Base-by-base conservation (phyloP, 495 filamentous ascomycete species). In the Lophium mytilinum region DNA sequence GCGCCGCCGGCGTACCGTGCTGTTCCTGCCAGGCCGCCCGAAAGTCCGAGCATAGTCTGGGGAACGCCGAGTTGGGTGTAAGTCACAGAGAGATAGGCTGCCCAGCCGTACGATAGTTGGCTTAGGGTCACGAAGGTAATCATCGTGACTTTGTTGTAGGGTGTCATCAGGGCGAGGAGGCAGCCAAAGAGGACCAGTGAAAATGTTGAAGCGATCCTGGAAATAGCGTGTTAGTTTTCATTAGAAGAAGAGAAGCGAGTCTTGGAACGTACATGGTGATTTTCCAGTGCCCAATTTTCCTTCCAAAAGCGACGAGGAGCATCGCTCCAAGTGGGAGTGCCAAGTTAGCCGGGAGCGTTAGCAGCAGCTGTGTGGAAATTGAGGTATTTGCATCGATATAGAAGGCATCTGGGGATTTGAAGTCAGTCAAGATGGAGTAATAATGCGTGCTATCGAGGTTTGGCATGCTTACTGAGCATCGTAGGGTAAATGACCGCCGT, bases 1-100 rank as follows among this genome's bases (percentile, higher is more conserved):
- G 66, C 65, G 35, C 71, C 71, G 8, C 69, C 69, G 10, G 69
- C 50, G 46, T 61, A 68, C 4, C 70, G 61, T 33, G 66, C 67
- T 1, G 63, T 58, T 30, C 67, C 62, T 53, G 52, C 36, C 11
- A 64, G 59, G 15, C 58, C 61, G 21, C 61, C 62, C 36, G 52
- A 24, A 37, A 64, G 50, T 1, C 62, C 58, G 1, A 64, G 48
- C 46, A 67, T 64, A 0, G 60, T 58, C 47, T 69, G 66, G 14
- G 60, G 57, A 15, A 63, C 61, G 21, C 64, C 64, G 46, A 69
- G 65, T 51, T 69, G 66, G 33, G 62, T 60, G 36, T 60, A 62
- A 4, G 64, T 55, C 47, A 69, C 65, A 11, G 47, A 52, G 14
- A 69, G 61, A 33, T 65, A 67, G 33, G 62, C 62, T 3, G 61